Evolutionary conservation across 2,329 filamentous ascomycete genomes (phyloP).

Genomic region (Colletotrichum limetticola): DNA sequence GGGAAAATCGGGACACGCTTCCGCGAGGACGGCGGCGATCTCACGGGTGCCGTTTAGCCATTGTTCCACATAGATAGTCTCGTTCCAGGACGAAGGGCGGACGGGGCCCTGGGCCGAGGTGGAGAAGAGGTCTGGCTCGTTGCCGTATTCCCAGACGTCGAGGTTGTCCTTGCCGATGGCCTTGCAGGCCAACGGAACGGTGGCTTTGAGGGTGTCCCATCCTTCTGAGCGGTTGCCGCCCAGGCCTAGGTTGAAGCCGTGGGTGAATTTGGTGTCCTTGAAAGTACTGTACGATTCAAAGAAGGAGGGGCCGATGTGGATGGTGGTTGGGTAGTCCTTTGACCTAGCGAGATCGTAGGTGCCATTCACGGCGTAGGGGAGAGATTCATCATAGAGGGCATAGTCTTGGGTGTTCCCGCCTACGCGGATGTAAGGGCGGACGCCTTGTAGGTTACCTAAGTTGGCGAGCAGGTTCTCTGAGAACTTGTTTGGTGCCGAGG

Average conservation of each 20-base stretch:
- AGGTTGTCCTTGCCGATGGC: conserved; percentile 62
- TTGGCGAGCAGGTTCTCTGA: conserved; percentile 70
- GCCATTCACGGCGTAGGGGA: conserved; percentile 62
- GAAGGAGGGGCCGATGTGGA: conserved; percentile 69
- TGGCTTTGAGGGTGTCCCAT: conserved; percentile 62
- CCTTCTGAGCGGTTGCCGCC: conserved; percentile 62
- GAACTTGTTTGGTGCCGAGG: conserved; percentile 66
- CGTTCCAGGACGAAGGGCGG: conserved; percentile 63
- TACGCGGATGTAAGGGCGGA: conserved; percentile 70
- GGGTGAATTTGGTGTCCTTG: conserved; percentile 64
- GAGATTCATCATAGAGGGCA: conserved; percentile 66
- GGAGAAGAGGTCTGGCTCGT: conserved; percentile 71
- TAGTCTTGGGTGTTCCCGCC: conserved; percentile 77
- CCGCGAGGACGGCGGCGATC: conserved; percentile 57
- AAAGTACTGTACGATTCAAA: conserved; percentile 72
- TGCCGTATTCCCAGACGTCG: conserved; percentile 71
- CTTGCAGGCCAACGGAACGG: conserved; percentile 66
- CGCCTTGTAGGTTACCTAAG: conserved; percentile 62
- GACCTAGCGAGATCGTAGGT: conserved; percentile 61
- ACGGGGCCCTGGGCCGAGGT: conserved; percentile 62
- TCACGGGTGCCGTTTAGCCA: conserved; percentile 66
- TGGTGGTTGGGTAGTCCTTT: conserved; percentile 68
- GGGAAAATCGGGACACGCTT: conserved; percentile 62
- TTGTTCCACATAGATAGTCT: conserved; percentile 64
- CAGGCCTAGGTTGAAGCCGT: conserved; percentile 70